A percentile compares a stretch with the other conserved stretches of the same genome.
Evolutionary conservation across 2,329 filamentous ascomycete species (phyloP).

Genomic region (Venturia asperata): DNA sequence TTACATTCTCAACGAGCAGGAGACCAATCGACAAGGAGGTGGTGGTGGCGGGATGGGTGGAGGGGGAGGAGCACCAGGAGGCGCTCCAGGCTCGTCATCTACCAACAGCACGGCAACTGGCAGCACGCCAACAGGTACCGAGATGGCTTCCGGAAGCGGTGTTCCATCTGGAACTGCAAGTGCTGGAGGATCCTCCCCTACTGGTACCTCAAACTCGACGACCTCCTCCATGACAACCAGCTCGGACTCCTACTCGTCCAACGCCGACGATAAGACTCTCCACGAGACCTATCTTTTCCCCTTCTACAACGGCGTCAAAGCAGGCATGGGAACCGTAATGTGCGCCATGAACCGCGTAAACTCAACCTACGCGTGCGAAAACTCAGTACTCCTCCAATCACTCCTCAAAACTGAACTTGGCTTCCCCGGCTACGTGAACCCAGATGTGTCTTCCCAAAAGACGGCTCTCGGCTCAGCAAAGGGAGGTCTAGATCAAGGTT

Average conservation of each 20-base stretch:
- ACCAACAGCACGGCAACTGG: background rate
- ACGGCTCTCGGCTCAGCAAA: constrained; percentile 72
- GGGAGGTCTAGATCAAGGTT: constrained; percentile 76
- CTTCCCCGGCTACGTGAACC: constrained; percentile 80
- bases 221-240: constrained; percentile 41
- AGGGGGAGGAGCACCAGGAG: background rate
- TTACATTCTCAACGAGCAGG: constrained; percentile 64
- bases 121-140: constrained; percentile 3
- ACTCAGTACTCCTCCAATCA: constrained; percentile 73
- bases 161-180: background rate
- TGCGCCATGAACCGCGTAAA: constrained; percentile 61
- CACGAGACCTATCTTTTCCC: constrained; percentile 55
- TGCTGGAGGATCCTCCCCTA: background rate
- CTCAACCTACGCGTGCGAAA: constrained; percentile 56
- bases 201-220: background rate
- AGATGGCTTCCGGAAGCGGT: background rate
- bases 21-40: constrained; percentile 58
- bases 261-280: constrained; percentile 57
- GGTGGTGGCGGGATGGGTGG: constrained; percentile 49
- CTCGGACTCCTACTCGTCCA: constrained; percentile 52
- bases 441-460: constrained; percentile 80
- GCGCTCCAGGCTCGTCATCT: background rate
- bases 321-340: constrained; percentile 55
- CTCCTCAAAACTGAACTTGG: constrained; percentile 79
- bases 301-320: constrained; percentile 44